Percentiles rank a stretch among this genome's conserved stretches.
phyloP scores from a whole-genome alignment of 257 asterid genomes.

The Scutellaria barbata region DNA sequence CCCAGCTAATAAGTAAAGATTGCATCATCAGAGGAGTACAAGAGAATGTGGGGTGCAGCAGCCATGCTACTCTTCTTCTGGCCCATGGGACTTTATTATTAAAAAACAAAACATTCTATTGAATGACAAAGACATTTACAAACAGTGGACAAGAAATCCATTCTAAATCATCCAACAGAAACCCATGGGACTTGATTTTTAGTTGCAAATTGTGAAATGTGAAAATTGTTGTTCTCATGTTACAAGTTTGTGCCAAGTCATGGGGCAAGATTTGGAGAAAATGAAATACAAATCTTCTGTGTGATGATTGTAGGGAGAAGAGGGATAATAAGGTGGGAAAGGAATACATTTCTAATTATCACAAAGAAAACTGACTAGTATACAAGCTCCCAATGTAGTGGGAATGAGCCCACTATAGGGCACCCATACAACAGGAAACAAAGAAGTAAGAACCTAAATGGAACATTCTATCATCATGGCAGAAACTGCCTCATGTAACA shows the following conservation, averaged over 20 bases:
- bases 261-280: background rate
- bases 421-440: slow-evolving; percentile 9
- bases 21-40: background rate
- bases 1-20: background rate
- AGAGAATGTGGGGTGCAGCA: background rate
- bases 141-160: too few relatives aligned
- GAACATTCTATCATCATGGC: background rate
- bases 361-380: slow-evolving; percentile 12
- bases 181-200: background rate
- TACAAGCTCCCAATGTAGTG: background rate
- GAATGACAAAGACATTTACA: too few relatives aligned
- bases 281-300: background rate
- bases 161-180: too few relatives aligned
- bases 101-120: too few relatives aligned
- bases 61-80: background rate
- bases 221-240: background rate
- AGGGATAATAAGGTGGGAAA: background rate
- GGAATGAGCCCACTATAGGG: background rate
- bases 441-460: background rate
- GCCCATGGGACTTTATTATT: background rate
- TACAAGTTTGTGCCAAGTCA: slow-evolving; percentile 1
- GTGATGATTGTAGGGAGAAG: background rate
- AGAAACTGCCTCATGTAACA: slow-evolving; percentile 16
- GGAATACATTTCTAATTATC: background rate
- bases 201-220: background rate